phyloP scores from a whole-genome alignment of 192 early-diverging fungal genomes.

The Dissophora ornata region DNA sequence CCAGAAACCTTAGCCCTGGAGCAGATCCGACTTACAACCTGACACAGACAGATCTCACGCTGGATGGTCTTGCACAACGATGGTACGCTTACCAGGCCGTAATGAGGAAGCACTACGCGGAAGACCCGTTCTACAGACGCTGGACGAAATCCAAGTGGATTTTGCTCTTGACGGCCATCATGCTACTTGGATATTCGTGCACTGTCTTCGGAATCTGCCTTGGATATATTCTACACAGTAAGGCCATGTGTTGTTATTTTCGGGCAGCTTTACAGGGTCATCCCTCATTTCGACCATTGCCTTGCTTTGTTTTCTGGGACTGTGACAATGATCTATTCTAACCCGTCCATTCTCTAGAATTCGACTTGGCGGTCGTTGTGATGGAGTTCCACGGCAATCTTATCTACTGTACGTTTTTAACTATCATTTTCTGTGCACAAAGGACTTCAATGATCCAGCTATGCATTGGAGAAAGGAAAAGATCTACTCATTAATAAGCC shows the following conservation, averaged over 20 bases:
- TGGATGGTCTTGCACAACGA: conserved; percentile 33
- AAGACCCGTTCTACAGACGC: conserved; percentile 42
- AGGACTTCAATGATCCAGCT: too few relatives aligned
- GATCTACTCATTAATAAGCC: too few relatives aligned
- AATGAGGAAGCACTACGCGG: conserved; percentile 30
- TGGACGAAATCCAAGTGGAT: conserved; percentile 44
- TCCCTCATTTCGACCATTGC: background rate
- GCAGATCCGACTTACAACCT: conserved; percentile 8
- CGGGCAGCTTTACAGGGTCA: background rate
- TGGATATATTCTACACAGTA: conserved; percentile 15
- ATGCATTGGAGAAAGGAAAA: too few relatives aligned
- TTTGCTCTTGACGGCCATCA: background rate
- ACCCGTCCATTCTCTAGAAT: conserved; percentile 1
- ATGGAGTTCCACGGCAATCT: conserved; percentile 47
- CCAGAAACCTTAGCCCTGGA: conserved; percentile 6
- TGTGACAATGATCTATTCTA: too few relatives aligned
- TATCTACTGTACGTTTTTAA: conserved; percentile 25
- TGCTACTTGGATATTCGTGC: conserved; percentile 28
- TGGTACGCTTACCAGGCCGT: conserved; percentile 40
- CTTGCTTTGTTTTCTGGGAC: background rate
- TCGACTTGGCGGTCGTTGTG: conserved; percentile 6
- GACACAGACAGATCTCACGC: conserved; percentile 25
- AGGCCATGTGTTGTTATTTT: conserved; percentile 3
- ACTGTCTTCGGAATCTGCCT: background rate
- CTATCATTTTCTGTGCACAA: too few relatives aligned